phyloP scores from a whole-genome alignment of 768 basidiomycete species.

The Lactifluus rugatus region DNA sequence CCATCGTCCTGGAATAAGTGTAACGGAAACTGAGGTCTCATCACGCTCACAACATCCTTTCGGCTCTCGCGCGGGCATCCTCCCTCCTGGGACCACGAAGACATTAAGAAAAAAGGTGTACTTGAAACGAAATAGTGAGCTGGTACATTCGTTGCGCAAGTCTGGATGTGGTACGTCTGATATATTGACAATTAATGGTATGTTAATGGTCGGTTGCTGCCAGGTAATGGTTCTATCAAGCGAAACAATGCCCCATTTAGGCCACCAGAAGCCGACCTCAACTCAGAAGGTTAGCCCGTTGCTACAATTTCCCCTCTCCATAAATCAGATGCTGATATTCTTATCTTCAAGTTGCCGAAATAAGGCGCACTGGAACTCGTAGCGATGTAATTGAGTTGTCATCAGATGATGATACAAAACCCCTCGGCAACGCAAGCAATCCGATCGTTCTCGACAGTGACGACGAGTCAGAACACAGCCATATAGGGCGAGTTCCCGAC shows the following conservation, averaged over 20 bases:
- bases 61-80: not conserved
- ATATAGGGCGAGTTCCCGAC: not conserved
- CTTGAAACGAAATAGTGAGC: not conserved
- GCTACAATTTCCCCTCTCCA: not conserved
- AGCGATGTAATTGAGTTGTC: conserved; percentile 4
- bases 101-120: not conserved
- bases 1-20: not conserved
- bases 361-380: not conserved
- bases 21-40: not conserved
- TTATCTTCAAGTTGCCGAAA: not conserved
- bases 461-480: not conserved
- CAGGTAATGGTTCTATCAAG: not conserved
- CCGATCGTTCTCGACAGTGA: conserved; percentile 15
- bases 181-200: not conserved
- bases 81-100: not conserved
- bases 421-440: conserved; percentile 5
- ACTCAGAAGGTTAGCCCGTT: not conserved
- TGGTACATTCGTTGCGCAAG: not conserved
- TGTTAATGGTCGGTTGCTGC: not conserved
- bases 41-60: not conserved
- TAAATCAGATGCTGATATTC: not conserved
- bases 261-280: not conserved
- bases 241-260: not conserved
- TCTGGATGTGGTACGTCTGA: not conserved
- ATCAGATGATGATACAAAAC: conserved; percentile 4